Percentiles rank a stretch among this genome's conserved stretches.
phyloP scores from a whole-genome alignment of 805 yeast species.

The Yamadazyma ubonensis region DNA sequence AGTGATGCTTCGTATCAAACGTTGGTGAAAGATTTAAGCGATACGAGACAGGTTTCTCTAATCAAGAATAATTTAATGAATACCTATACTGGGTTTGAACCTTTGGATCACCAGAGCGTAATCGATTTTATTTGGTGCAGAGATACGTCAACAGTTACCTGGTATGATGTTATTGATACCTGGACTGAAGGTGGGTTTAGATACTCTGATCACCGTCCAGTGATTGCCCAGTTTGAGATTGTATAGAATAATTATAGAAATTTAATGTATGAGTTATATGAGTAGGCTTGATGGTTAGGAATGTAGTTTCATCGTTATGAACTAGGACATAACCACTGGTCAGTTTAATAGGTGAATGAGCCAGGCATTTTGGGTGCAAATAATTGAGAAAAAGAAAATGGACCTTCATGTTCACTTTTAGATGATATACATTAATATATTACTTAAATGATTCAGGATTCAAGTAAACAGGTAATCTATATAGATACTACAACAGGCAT shows the following conservation, averaged over 20 bases:
- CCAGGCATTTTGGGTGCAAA: no score
- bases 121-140: conserved; percentile 40
- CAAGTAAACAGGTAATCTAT: no score
- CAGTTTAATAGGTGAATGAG: no score
- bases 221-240: conserved; percentile 17
- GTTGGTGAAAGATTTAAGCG: conserved; percentile 21
- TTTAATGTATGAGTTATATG: background rate
- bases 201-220: conserved; percentile 50
- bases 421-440: no score
- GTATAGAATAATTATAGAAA: background rate
- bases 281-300: background rate
- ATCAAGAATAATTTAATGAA: conserved; percentile 19
- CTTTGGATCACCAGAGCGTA: conserved; percentile 21
- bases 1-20: conserved; percentile 29
- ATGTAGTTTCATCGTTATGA: no score
- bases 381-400: no score
- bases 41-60: conserved; percentile 33
- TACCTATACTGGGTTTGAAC: conserved; percentile 42
- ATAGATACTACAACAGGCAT: no score
- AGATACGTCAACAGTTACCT: conserved; percentile 15
- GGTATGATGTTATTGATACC: conserved; percentile 35
- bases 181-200: conserved; percentile 31
- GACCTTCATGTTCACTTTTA: no score
- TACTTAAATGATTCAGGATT: no score
- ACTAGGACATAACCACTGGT: no score